Evolutionary conservation across 371 early-diverging fungal genomes (phyloP).

Genomic region (Rhizopus delemar): DNA sequence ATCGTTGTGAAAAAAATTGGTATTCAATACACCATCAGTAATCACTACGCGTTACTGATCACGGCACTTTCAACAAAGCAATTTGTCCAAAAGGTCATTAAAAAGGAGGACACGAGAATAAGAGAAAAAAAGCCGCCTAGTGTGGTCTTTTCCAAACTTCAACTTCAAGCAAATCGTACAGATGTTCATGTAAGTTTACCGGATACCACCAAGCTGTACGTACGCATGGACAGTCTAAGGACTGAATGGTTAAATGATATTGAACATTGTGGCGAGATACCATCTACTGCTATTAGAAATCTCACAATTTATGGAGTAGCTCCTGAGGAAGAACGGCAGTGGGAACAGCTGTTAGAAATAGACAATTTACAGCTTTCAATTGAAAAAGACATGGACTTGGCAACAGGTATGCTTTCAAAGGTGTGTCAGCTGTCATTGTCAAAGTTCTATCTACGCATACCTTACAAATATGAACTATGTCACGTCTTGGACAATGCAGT

Average conservation of each 20-base stretch:
- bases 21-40: constrained; percentile 26
- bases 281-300: constrained; percentile 23
- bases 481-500: constrained; percentile 43
- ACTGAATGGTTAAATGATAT: constrained; percentile 17
- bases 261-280: constrained; percentile 9
- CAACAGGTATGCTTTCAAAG: constrained; percentile 7
- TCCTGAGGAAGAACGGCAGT: constrained; percentile 19
- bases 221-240: constrained; percentile 35
- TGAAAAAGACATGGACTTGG: constrained; percentile 24
- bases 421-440: constrained; percentile 25
- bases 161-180: constrained; percentile 36
- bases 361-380: constrained; percentile 30
- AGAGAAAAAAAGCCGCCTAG: background rate
- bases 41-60: constrained; percentile 36
- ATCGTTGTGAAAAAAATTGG: constrained; percentile 37
- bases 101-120: background rate
- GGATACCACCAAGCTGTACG: constrained; percentile 23
- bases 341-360: constrained; percentile 47
- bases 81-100: background rate
- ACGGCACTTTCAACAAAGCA: constrained; percentile 14
- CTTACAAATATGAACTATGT: constrained; percentile 40
- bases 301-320: constrained; percentile 32
- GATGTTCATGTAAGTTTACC: constrained; percentile 34
- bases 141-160: constrained; percentile 13
- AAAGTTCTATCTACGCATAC: constrained; percentile 42